phyloP scores from a whole-genome alignment of 306 rosid genomes.

The Quercus cerris region DNA sequence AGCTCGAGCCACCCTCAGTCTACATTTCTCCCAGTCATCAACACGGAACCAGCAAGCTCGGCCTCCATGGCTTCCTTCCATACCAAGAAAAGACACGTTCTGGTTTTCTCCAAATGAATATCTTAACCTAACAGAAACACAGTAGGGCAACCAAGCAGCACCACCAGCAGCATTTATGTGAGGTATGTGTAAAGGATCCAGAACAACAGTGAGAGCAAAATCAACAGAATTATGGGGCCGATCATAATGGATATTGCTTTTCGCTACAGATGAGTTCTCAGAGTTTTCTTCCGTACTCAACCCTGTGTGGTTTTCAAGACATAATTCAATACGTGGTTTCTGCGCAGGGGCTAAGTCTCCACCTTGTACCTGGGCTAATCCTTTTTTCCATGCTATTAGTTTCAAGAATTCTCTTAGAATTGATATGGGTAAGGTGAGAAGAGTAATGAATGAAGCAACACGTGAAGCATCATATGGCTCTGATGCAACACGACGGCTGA shows the following conservation, averaged over 20 bases:
- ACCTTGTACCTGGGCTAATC: conserved; percentile 74
- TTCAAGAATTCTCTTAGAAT: conserved; percentile 94
- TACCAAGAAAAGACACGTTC: conserved; percentile 74
- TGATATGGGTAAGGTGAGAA: conserved; percentile 90
- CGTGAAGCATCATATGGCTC: conserved; percentile 99
- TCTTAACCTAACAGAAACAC: conserved; percentile 86
- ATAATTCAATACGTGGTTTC: conserved; percentile 90
- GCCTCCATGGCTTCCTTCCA: conserved; percentile 99
- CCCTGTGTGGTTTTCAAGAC: conserved; percentile 96
- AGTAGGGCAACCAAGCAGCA: conserved; percentile 98
- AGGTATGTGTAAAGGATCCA: conserved; percentile 93
- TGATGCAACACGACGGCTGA: conserved; percentile 98
- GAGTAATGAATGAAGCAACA: conserved; percentile 97
- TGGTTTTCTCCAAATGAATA: conserved; percentile 79
- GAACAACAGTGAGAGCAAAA: conserved; percentile 92
- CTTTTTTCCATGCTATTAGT: conserved; percentile 96
- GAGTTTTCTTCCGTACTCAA: conserved; percentile 49
- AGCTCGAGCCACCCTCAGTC: conserved; percentile 62
- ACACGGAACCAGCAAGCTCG: conserved; percentile 84
- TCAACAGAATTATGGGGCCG: conserved; percentile 86
- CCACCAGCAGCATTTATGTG: conserved; percentile 92
- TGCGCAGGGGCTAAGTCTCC: conserved; percentile 88
- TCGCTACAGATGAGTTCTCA: conserved; percentile 62
- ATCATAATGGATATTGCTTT: conserved; percentile 90
- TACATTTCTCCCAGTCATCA: conserved; percentile 97